A percentile compares a stretch with the other conserved stretches of the same genome.
phyloP scores from a whole-genome alignment of 768 basidiomycete genomes.

The Pleurotus giganteus region DNA sequence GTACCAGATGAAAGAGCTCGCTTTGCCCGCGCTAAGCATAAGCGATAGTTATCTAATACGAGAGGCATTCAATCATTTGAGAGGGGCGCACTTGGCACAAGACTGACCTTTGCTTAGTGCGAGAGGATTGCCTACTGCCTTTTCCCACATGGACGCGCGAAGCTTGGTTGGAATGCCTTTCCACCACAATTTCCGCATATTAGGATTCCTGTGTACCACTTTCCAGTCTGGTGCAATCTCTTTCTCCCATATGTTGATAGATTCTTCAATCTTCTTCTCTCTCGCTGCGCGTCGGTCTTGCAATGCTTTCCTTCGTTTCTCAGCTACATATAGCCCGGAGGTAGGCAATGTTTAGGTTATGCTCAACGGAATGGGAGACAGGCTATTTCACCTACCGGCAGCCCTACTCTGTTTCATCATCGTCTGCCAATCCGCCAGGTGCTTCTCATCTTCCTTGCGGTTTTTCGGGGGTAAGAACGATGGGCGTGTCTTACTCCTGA shows the following conservation, averaged over 20 bases:
- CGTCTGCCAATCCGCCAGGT: slow-evolving; percentile 79
- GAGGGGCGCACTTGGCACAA: slow-evolving; percentile 12
- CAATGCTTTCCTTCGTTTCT: slow-evolving; percentile 61
- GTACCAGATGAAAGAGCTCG: slow-evolving; percentile 61
- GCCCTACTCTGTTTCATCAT: slow-evolving; percentile 85
- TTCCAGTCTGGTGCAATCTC: slow-evolving; percentile 84
- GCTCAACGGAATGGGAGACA: neutral
- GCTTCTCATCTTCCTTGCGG: slow-evolving; percentile 74
- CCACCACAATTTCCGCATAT: slow-evolving; percentile 81
- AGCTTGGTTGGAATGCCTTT: slow-evolving; percentile 81
- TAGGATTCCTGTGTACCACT: slow-evolving; percentile 62
- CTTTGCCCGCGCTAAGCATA: slow-evolving; percentile 70
- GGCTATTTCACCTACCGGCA: slow-evolving; percentile 50
- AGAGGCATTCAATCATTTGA: slow-evolving; percentile 9
- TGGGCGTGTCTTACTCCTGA: slow-evolving; percentile 83
- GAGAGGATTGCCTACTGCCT: slow-evolving; percentile 80
- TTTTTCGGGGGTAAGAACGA: slow-evolving; percentile 81
- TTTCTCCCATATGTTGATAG: slow-evolving; percentile 72
- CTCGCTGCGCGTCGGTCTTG: slow-evolving; percentile 61
- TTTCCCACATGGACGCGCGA: slow-evolving; percentile 80
- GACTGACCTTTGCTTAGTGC: slow-evolving; percentile 74
- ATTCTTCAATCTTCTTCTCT: slow-evolving; percentile 69
- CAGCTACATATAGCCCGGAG: slow-evolving; percentile 44
- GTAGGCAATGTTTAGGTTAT: neutral
- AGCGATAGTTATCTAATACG: slow-evolving; percentile 63